Conservation (phyloP, 2,329 filamentous ascomycete species). For the Periconia sp. region DNA sequence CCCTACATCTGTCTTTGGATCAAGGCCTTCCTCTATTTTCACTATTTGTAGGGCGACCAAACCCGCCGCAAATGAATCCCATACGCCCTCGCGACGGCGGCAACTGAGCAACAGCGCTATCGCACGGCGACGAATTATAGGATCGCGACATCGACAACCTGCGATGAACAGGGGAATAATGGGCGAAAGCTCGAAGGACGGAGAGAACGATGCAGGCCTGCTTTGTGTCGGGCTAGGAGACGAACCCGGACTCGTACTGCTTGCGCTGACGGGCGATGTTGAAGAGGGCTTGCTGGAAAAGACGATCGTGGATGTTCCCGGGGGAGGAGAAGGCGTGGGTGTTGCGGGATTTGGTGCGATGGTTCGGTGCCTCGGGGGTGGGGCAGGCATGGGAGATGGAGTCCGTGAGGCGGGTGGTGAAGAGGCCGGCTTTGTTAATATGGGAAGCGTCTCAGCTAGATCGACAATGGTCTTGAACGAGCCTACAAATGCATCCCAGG, state of each 20-base stretch:
- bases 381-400: conserved; percentile 10
- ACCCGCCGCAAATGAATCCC: conserved; percentile 27
- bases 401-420: conserved; percentile 9
- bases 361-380: conserved; percentile 10
- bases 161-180: conserved; percentile 30
- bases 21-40: conserved; percentile 25
- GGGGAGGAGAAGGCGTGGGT: conserved; percentile 11
- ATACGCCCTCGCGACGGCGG: conserved; percentile 29
- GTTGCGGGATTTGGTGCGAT: conserved; percentile 21
- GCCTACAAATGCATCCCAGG: conserved; percentile 25
- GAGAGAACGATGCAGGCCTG: conserved; percentile 22
- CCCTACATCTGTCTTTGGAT: conserved; percentile 13
- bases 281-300: conserved; percentile 9
- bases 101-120: conserved; percentile 24
- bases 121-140: conserved; percentile 26
- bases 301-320: conserved; percentile 10
- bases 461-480: conserved; percentile 28
- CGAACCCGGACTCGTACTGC: not conserved
- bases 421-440: conserved; percentile 11
- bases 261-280: not conserved
- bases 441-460: conserved; percentile 27
- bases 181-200: conserved; percentile 31
- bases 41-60: conserved; percentile 24
- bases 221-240: conserved; percentile 7
- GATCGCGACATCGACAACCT: conserved; percentile 30